These are phyloP conservation scores for Helenozyma rhizophorensis DNA, from an alignment of 805 yeast species.

Conservation along the genomic window DNA sequence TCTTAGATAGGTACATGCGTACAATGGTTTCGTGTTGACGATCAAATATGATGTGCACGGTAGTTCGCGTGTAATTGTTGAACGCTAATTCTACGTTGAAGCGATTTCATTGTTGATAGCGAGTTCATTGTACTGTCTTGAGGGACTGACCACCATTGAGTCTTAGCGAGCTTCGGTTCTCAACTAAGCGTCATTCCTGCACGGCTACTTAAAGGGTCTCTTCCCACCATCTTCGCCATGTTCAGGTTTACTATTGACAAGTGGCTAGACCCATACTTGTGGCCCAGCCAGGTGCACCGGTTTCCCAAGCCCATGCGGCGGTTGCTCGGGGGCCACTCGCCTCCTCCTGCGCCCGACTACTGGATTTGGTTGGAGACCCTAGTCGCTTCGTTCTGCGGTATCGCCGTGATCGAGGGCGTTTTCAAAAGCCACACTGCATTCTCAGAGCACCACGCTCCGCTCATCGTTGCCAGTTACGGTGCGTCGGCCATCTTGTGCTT, in stretches of 20 bases:
- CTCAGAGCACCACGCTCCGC: slow-evolving; percentile 37
- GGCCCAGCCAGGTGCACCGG: slow-evolving; percentile 23
- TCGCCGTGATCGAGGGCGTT: slow-evolving; percentile 43
- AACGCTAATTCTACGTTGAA: too few species aligned
- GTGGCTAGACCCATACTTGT: slow-evolving; percentile 23
- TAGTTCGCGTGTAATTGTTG: too few species aligned
- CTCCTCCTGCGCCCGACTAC: slow-evolving; percentile 31
- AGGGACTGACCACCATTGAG: too few species aligned
- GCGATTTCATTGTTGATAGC: too few species aligned
- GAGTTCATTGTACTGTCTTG: too few species aligned
- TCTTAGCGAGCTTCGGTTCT: too few species aligned
- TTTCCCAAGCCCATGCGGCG: slow-evolving; percentile 34
- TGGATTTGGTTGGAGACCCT: slow-evolving; percentile 44
- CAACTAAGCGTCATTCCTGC: too few species aligned
- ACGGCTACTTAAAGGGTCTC: too few species aligned
- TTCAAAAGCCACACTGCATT: slow-evolving; percentile 40
- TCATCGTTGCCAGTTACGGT: slow-evolving; percentile 53
- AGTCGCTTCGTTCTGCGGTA: slow-evolving; percentile 43
- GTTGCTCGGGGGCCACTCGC: slow-evolving; percentile 36
- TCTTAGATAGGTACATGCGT: too few species aligned
- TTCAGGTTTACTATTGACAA: slow-evolving; percentile 38
- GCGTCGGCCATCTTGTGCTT: slow-evolving; percentile 60
- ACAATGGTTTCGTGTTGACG: too few species aligned
- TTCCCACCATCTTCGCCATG: too few species aligned
- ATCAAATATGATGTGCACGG: too few species aligned